phyloP scores from a whole-genome alignment of 192 early-diverging fungal genomes.

The Borealophlyctis nickersoniae region DNA sequence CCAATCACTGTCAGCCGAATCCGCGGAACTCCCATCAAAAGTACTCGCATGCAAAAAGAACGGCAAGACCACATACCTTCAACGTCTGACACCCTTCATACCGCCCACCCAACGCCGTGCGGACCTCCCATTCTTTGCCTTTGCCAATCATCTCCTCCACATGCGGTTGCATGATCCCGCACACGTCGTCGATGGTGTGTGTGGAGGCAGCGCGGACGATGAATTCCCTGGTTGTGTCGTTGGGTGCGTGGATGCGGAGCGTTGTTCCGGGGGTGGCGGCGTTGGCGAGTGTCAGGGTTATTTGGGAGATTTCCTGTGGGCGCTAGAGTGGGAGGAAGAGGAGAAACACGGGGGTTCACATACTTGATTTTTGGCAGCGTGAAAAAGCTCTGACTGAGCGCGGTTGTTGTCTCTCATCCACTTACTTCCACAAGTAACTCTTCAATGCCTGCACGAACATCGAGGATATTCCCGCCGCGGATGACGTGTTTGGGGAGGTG shows the following conservation, averaged over 20 bases:
- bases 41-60: neutral
- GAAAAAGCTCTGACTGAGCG: no score
- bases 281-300: neutral
- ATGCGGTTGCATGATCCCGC: neutral
- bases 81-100: conserved; percentile 3
- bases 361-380: no score
- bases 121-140: no score
- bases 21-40: neutral
- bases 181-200: neutral
- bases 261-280: neutral
- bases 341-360: neutral
- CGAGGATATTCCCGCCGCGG: conserved; percentile 19
- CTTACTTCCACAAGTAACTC: no score
- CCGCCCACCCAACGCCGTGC: conserved; percentile 4
- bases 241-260: conserved; percentile 1
- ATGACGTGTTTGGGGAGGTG: conserved; percentile 21
- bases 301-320: neutral
- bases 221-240: neutral
- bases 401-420: no score
- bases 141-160: conserved; percentile 1
- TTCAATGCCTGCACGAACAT: conserved; percentile 17
- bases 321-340: neutral
- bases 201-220: neutral
- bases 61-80: neutral
- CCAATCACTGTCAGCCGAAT: no score